phyloP scores from a whole-genome alignment of 331 rosid species.

The Pyracantha coccinea region DNA sequence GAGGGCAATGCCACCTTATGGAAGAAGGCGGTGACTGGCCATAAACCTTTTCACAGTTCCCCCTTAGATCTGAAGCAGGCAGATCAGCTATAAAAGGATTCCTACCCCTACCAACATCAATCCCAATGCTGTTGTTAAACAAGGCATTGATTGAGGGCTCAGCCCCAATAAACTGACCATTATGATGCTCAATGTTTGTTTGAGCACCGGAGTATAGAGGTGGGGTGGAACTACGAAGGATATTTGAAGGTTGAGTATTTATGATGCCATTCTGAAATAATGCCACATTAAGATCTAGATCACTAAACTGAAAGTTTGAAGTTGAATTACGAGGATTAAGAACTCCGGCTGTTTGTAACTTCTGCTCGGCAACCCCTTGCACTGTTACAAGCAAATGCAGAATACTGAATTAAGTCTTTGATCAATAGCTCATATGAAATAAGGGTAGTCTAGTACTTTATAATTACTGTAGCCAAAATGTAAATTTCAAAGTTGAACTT shows the following conservation, averaged over 20 bases:
- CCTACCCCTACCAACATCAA: background rate
- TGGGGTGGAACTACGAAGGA: no score
- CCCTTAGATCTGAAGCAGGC: background rate
- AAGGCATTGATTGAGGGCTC: no score
- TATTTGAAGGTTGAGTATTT: no score
- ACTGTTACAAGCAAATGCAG: slow-evolving; percentile 2
- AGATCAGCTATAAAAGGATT: background rate
- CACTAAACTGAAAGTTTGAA: background rate
- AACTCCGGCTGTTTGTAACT: background rate
- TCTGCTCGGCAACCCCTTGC: background rate
- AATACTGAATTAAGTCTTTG: background rate
- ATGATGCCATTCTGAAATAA: background rate
- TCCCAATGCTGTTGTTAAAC: no score
- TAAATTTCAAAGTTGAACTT: background rate
- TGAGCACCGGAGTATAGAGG: no score
- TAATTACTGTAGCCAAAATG: background rate
- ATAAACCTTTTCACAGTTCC: background rate
- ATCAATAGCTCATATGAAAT: background rate
- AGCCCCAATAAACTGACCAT: no score
- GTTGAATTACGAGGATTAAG: background rate
- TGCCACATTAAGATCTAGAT: background rate
- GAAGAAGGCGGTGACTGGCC: background rate
- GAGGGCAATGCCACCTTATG: background rate
- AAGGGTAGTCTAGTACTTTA: background rate
- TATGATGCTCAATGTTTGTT: no score